Evolutionary conservation across 75 land plant genomes (phyloP).

Genomic region (Picea glauca): DNA sequence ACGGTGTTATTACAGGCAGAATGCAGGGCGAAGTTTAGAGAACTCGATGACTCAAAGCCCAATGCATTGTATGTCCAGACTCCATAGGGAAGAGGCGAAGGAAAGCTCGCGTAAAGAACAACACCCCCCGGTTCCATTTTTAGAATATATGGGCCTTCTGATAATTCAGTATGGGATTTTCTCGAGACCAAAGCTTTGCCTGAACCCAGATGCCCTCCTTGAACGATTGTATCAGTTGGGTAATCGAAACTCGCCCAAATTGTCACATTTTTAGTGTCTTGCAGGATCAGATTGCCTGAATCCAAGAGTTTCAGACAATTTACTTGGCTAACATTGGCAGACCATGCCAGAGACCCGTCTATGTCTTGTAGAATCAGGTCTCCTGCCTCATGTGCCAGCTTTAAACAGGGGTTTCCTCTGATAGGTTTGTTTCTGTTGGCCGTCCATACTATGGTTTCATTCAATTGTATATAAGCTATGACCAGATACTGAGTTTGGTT

Average conservation of each 20-base stretch:
- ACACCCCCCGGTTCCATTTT: conserved; percentile 16
- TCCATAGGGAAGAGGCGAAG: conserved; percentile 7
- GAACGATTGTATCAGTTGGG: conserved; percentile 30
- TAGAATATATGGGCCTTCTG: conserved; percentile 6
- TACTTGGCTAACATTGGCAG: conserved; percentile 12
- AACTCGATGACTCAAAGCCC: not conserved
- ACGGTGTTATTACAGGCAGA: conserved; percentile 11
- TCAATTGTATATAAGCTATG: not conserved
- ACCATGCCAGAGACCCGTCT: conserved; percentile 11
- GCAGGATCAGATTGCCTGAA: conserved; percentile 28
- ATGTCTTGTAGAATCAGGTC: conserved; percentile 9
- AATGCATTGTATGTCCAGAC: conserved; percentile 6
- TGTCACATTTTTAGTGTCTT: not conserved
- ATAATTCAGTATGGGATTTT: not conserved
- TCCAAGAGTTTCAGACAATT: conserved; percentile 13
- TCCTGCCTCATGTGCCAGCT: conserved; percentile 2
- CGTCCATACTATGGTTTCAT: conserved; percentile 15
- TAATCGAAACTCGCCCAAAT: conserved; percentile 41
- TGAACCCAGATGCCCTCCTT: conserved; percentile 20
- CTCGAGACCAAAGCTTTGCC: not conserved
- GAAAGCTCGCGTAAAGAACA: conserved; percentile 12
- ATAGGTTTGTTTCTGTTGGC: conserved; percentile 22
- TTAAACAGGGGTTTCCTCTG: conserved; percentile 9
- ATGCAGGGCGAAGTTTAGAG: not conserved
- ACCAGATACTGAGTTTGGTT: conserved; percentile 7